Base-by-base conservation (phyloP, 2,329 filamentous ascomycete species). In the Penicillium italicum region DNA sequence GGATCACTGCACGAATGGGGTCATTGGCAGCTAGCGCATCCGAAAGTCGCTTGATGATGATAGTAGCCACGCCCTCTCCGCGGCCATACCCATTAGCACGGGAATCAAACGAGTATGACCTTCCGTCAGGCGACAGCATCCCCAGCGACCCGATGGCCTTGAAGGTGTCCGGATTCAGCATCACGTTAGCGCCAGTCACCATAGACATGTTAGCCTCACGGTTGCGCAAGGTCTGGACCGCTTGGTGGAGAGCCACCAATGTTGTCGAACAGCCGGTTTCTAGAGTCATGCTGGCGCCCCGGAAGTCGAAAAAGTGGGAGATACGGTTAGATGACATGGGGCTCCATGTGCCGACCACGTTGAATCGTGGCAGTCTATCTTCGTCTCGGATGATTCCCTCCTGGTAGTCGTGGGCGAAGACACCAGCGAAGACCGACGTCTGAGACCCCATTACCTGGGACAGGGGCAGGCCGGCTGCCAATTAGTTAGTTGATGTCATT, bases 71-170 rank as follows among this genome's bases (percentile, higher is more conserved):
- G 4, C 74, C 80, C 50, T 83, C 80, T 0, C 72, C 78, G 16
- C 81, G 77, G 55, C 78, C 80, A 58, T 82, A 83, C 0, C 80
- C 80, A 65, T 81, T 77, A 0, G 79, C 80, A 8, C 68, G 61
- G 5, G 69, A 67, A 46, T 80, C 78, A 36, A 79, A 81, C 0
- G 77, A 9, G 77, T 55, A 51, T 53, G 22, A 48, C 22, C 9
- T 38, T 0, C 45, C 45, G 8, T 48, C 45, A 2, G 42, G 26
- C n/a, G 26, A 31, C 9, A 45, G 28, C 42, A 45, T 31, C 57
- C 33, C 42, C 3, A 45, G 42, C 9, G 26, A 31, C 5, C n/a
- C 28, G n/a, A 45, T 33, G n/a, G 28, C 5, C n/a, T 31, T 45
- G 9, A 45, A 45, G 0, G n/a, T 61, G 60, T 42, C 50, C 1